Evolutionary conservation across 2,329 filamentous ascomycete species (phyloP).

Genomic region (Paraphoma chrysanthemicola): DNA sequence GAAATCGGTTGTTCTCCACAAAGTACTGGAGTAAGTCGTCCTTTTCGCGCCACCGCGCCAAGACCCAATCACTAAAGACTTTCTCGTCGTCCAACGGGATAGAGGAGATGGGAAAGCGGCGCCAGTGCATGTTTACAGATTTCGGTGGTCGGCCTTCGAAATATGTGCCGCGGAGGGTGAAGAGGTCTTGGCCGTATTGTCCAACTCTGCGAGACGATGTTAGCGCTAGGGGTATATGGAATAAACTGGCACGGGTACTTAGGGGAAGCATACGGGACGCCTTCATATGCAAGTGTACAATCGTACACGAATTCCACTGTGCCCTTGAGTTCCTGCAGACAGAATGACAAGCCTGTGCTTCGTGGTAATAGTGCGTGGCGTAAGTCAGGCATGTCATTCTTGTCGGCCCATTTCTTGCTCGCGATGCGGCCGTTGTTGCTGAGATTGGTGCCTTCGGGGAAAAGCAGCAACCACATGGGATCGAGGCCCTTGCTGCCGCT

Average conservation of each 20-base stretch:
- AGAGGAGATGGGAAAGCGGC: constrained; percentile 78
- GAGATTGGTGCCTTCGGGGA: constrained; percentile 86
- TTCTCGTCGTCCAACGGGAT: constrained; percentile 79
- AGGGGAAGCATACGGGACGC: constrained; percentile 73
- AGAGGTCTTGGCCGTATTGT: constrained; percentile 84
- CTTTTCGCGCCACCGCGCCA: constrained; percentile 88
- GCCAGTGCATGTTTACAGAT: constrained; percentile 96
- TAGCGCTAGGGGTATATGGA: background rate
- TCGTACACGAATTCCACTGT: constrained; percentile 86
- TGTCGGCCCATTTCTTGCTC: constrained; percentile 78
- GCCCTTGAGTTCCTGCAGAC: constrained; percentile 74
- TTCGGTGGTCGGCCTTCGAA: constrained; percentile 88
- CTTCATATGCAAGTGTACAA: constrained; percentile 95
- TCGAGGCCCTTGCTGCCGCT: constrained; percentile 60
- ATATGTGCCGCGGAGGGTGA: constrained; percentile 84
- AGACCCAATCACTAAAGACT: constrained; percentile 81
- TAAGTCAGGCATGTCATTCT: constrained; percentile 72
- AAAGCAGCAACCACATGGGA: constrained; percentile 90
- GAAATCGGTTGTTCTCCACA: constrained; percentile 77
- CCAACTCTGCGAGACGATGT: constrained; percentile 40
- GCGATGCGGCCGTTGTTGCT: constrained; percentile 74
- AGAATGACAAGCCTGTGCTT: constrained; percentile 82
- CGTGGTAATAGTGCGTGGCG: constrained; percentile 77
- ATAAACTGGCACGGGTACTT: background rate
- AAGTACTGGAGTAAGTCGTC: constrained; percentile 86